phyloP scores from a whole-genome alignment of 2,329 filamentous ascomycete species.

The Penicillium sp. region DNA sequence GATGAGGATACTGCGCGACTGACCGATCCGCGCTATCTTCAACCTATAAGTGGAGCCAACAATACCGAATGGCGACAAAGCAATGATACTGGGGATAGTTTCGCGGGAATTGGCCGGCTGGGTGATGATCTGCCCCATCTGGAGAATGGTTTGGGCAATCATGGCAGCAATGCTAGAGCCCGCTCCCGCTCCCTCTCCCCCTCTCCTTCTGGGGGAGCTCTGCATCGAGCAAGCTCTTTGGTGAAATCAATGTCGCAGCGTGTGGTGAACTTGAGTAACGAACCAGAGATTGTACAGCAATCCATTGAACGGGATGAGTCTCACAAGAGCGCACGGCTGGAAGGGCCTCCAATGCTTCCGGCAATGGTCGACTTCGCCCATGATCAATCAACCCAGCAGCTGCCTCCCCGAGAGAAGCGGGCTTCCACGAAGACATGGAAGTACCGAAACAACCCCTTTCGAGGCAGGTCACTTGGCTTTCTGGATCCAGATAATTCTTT shows the following conservation, averaged over 20 bases:
- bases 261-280: constrained; percentile 95
- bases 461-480: constrained; percentile 77
- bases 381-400: constrained; percentile 36
- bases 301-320: constrained; percentile 54
- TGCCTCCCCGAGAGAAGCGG: constrained; percentile 34
- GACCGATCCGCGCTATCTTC: constrained; percentile 52
- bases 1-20: constrained; percentile 54
- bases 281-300: constrained; percentile 74
- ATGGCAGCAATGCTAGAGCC: constrained; percentile 34
- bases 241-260: constrained; percentile 88
- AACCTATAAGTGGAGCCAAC: constrained; percentile 51
- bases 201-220: constrained; percentile 55
- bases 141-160: constrained; percentile 52
- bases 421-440: constrained; percentile 41
- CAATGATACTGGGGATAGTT: constrained; percentile 50
- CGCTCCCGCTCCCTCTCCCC: constrained; percentile 60
- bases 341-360: constrained; percentile 49
- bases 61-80: constrained; percentile 41
- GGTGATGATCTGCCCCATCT: constrained; percentile 57
- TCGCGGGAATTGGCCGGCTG: constrained; percentile 47
- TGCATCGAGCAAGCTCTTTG: constrained; percentile 67
- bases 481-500: constrained; percentile 73
- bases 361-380: constrained; percentile 43
- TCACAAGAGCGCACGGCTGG: constrained; percentile 49
- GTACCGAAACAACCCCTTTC: constrained; percentile 64